Percentiles rank a stretch among this genome's conserved stretches.
These are phyloP conservation scores for Phytophthora palmivora DNA, from an alignment of 352 stramenopile species.

Conservation along the genomic window DNA sequence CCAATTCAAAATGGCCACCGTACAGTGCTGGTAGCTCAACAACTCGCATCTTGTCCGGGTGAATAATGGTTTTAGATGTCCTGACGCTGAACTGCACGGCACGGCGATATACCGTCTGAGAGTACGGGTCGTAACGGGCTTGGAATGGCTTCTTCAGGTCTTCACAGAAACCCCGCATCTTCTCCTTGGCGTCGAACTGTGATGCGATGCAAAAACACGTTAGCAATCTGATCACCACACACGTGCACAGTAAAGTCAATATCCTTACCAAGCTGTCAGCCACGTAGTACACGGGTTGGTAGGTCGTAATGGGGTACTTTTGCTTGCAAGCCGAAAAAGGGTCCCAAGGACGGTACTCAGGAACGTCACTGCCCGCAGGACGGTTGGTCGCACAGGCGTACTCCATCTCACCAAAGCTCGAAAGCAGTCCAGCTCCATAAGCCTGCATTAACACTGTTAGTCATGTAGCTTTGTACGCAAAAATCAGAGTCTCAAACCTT, in stretches of 20 bases:
- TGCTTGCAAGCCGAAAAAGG: conserved; percentile 93
- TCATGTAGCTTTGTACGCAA: background rate
- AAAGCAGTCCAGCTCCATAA: conserved; percentile 96
- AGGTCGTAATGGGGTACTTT: conserved; percentile 98
- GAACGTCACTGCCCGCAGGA: conserved; percentile 67
- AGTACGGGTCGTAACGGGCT: conserved; percentile 94
- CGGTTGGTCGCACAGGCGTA: conserved; percentile 90
- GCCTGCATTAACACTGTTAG: conserved; percentile 45
- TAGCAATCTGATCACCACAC: background rate
- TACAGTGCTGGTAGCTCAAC: background rate
- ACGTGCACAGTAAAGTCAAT: background rate
- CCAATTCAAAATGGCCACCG: background rate
- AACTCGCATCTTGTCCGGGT: background rate
- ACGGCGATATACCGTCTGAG: conserved; percentile 88
- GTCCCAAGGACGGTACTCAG: conserved; percentile 95
- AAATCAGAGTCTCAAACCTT: conserved; percentile 66
- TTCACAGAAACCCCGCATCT: conserved; percentile 96
- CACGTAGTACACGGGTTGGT: conserved; percentile 97
- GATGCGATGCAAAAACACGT: background rate
- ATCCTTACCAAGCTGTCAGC: conserved; percentile 91
- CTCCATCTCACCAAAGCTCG: conserved; percentile 97
- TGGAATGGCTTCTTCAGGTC: conserved; percentile 96
- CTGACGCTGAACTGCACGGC: conserved; percentile 73
- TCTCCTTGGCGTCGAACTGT: conserved; percentile 91
- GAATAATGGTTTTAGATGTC: conserved; percentile 36